Evolutionary conservation across 257 asterid genomes (phyloP), one percentile per base, ranked within the genome.

Genomic region (Solanum piurae): DNA sequence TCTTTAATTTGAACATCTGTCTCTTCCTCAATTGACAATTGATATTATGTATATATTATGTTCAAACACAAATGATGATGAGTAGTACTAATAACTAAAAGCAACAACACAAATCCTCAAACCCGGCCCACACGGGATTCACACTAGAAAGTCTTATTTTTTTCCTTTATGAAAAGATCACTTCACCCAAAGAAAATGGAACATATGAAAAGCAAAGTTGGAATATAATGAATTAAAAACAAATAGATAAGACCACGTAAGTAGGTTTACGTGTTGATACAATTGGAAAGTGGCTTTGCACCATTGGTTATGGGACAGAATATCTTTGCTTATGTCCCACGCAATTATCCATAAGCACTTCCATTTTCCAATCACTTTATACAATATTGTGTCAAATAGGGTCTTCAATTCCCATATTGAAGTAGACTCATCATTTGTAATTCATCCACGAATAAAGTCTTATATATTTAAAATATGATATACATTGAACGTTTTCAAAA

Each of bases 281-380:
- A 36, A 16, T 23, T 9, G 9, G 33, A 60, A 84, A 55, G 80
- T 89, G 94, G 88, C 92, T 76, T 10, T 21, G 27, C 5, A 7
- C 69, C 27, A 91, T 83, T 90, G 91, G 89, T 16, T 38, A 2
- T 36, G 64, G 71, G 92, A 88, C 93, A 86, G 85, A 92, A 86
- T 60, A 89, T 91, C 83, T 71, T 52, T 34, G 87, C 87, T 73
- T 82, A 89, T 89, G 92, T 90, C 93, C 86, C 66, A 88, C 88
- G 86, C 83, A 46, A 46, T 85, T 85, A 85, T 40, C 82, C 7
- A 40, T 23, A 11, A 77, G 13, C 74, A 36, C 75, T 34, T 38
- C 79, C 79, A 36, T 62, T 58, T 84, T 87, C 62, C 21, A 83
- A 40, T 87, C 66, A n/a, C 80, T 87, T 49, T 44, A 46, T 46